These are phyloP conservation scores for Daldinia childiae DNA, from an alignment of 495 filamentous ascomycete species.

Conservation along the genomic window DNA sequence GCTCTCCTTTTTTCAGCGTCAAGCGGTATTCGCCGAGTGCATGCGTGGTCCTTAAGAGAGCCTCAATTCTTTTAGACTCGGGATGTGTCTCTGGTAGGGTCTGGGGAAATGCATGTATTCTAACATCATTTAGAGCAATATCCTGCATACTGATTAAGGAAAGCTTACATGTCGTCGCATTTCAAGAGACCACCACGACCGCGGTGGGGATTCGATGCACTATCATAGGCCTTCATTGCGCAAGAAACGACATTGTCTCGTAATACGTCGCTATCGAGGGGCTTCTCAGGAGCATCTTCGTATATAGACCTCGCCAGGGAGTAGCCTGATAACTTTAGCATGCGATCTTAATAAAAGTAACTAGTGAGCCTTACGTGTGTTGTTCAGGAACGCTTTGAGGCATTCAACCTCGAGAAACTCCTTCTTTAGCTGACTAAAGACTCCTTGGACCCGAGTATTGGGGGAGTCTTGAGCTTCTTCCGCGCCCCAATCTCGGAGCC, in stretches of 20 bases:
- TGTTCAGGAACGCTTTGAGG: constrained; percentile 75
- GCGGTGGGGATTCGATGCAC: constrained; percentile 88
- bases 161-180: constrained; percentile 80
- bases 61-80: constrained; percentile 64
- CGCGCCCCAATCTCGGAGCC: constrained; percentile 82
- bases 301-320: constrained; percentile 76
- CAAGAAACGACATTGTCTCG: constrained; percentile 72
- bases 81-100: constrained; percentile 66
- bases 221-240: constrained; percentile 82
- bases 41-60: constrained; percentile 87
- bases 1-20: constrained; percentile 88
- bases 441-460: constrained; percentile 59
- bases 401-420: constrained; percentile 77
- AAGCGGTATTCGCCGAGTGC: constrained; percentile 87
- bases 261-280: constrained; percentile 62
- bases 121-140: constrained; percentile 44
- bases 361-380: constrained; percentile 63
- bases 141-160: background rate
- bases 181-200: constrained; percentile 84
- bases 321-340: constrained; percentile 63
- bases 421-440: constrained; percentile 74
- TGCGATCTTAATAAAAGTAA: background rate
- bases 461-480: constrained; percentile 48
- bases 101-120: constrained; percentile 73
- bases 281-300: constrained; percentile 60